phyloP scores from a whole-genome alignment of 1,284 basidiomycete species.

The Ceratobasidium sp. region DNA sequence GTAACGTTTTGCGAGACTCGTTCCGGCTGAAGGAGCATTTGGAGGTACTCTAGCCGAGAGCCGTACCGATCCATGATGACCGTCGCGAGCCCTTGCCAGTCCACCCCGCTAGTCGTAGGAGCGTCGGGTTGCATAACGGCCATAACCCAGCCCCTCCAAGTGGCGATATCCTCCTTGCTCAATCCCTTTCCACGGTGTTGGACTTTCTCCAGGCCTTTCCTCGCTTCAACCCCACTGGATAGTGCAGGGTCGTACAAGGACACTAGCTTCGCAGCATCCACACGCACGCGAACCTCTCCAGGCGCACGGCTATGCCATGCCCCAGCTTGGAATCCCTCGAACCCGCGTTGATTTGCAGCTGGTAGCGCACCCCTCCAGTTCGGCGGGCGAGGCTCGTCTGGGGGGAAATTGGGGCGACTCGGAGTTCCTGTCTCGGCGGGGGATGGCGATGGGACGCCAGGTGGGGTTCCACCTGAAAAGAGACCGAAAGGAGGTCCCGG shows the following conservation, averaged over 20 bases:
- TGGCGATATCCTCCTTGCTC: constrained; percentile 14
- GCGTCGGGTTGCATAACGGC: constrained; percentile 51
- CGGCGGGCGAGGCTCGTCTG: constrained; percentile 39
- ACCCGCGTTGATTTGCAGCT: constrained; percentile 14
- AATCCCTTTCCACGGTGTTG: constrained; percentile 55
- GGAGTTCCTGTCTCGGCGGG: neutral
- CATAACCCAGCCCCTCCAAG: constrained; percentile 47
- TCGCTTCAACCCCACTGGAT: constrained; percentile 56
- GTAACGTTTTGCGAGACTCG: constrained; percentile 30
- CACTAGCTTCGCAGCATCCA: constrained; percentile 60
- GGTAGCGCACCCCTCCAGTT: constrained; percentile 47
- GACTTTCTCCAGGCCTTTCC: constrained; percentile 55
- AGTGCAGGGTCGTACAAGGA: constrained; percentile 63
- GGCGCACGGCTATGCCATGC: constrained; percentile 59
- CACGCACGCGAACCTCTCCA: constrained; percentile 57
- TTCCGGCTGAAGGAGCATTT: constrained; percentile 56
- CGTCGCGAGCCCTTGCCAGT: constrained; percentile 62
- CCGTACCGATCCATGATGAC: constrained; percentile 62
- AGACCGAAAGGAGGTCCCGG: neutral
- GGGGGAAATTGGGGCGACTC: constrained; percentile 1
- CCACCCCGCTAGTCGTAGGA: constrained; percentile 56
- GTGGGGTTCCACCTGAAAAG: neutral
- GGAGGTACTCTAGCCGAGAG: constrained; percentile 61
- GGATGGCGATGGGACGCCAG: neutral
- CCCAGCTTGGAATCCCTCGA: constrained; percentile 57